These are phyloP conservation scores for Kuraishia ogatae DNA, from an alignment of 805 yeast genomes.

Conservation along the genomic window DNA sequence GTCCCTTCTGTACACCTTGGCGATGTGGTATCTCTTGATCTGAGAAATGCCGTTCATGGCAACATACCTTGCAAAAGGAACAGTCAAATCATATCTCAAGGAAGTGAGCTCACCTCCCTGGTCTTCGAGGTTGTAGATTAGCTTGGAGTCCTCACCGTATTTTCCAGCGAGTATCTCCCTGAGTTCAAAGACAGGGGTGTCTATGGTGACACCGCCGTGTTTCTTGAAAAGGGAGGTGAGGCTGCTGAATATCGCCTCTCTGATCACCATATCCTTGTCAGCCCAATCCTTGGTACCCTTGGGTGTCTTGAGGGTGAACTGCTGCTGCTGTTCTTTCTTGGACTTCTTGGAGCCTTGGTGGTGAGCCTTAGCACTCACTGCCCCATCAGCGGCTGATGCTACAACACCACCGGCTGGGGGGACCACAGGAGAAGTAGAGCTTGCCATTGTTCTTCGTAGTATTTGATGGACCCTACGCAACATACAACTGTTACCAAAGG, in stretches of 20 bases:
- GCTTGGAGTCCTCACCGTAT: slow-evolving; percentile 97
- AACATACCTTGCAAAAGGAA: slow-evolving; percentile 95
- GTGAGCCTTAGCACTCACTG: not conserved
- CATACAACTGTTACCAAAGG: not conserved
- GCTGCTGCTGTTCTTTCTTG: slow-evolving; percentile 32
- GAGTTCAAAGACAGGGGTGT: slow-evolving; percentile 96
- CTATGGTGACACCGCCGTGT: slow-evolving; percentile 98
- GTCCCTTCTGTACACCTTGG: slow-evolving; percentile 97
- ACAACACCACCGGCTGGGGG: not conserved
- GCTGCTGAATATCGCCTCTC: slow-evolving; percentile 77
- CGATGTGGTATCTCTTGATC: slow-evolving; percentile 93
- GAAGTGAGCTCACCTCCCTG: slow-evolving; percentile 98
- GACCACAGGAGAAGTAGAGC: not conserved
- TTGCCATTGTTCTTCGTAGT: not conserved
- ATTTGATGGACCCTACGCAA: not conserved
- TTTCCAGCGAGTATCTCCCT: slow-evolving; percentile 94
- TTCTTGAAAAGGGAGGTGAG: slow-evolving; percentile 73
- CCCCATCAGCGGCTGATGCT: no score
- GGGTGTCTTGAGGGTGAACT: slow-evolving; percentile 84
- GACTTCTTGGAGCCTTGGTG: not conserved
- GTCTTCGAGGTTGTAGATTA: slow-evolving; percentile 92
- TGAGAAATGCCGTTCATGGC: slow-evolving; percentile 89
- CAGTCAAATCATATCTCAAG: slow-evolving; percentile 92
- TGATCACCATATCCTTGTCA: slow-evolving; percentile 92
- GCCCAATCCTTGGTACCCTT: slow-evolving; percentile 99